Base-by-base conservation (phyloP, 495 filamentous ascomycete species). In the Penicillium canescens region DNA sequence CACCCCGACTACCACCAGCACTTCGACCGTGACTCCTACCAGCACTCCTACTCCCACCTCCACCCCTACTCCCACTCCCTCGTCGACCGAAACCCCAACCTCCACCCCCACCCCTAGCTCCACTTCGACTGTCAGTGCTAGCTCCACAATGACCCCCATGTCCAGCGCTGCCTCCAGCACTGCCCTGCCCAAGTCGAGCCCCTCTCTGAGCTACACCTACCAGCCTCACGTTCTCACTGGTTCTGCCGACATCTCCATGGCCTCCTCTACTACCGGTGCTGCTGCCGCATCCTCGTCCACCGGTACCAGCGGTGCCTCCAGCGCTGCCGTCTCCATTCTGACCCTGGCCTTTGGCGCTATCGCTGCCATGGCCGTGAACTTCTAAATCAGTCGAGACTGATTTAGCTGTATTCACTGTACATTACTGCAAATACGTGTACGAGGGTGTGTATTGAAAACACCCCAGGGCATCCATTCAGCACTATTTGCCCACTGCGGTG, bases 91-190 rank as follows among this genome's bases (percentile, higher is more conserved):
- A 2, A 37, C 36, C 28, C 18, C 48, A n/a, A 58, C 31, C 7
- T 52, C 51, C 34, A 55, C 45, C 36, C 37, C 42, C 38, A 55
- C 45, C 28, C 34, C 42, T 34, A 48, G 43, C 42, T 62, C 47
- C 52, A 54, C 51, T 37, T 56, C 38, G 14, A 52, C 52, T 11
- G 56, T 62, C 43, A 59, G 47, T 50, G 42, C 51, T 10, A 65
- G 55, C 50, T 58, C 63, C 12, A 49, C 56, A 37, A 56, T 53
- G 46, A 65, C 65, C 57, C 70, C 67, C 55, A 63, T 56, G 31
- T 73, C 73, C 55, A 62, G 55, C 16, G 69, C 70, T 1, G 65
- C 66, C 11, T 64, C 73, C 45, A 63, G 70, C 42, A 71, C 69
- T 28, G 57, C 56, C 51, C 54, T 45, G 56, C 63, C 36, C 50